Conservation (phyloP, 352 stramenopile genomes). For the Globisporangium carolinianum region DNA sequence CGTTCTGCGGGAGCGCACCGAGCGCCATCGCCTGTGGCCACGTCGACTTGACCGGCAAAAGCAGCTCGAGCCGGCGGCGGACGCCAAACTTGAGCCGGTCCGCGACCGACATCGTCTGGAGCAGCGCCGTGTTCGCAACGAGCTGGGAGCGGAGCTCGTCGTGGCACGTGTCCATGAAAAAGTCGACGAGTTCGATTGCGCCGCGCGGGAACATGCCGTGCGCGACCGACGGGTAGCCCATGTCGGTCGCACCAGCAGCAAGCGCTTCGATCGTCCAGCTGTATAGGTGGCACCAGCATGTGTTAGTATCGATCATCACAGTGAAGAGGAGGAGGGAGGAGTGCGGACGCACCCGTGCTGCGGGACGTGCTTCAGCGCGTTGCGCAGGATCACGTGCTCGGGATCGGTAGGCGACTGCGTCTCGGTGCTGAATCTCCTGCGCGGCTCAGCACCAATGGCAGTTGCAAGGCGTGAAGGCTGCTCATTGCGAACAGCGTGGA, state of each 20-base stretch:
- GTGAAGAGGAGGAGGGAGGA: not conserved
- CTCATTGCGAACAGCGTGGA: not conserved
- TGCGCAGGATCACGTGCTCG: conserved; percentile 47
- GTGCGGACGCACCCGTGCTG: conserved; percentile 32
- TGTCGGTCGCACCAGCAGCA: conserved; percentile 55
- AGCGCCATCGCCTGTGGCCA: conserved; percentile 81
- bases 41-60: conserved; percentile 44
- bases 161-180: conserved; percentile 78
- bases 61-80: conserved; percentile 55
- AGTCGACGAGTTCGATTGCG: conserved; percentile 74
- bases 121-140: conserved; percentile 44
- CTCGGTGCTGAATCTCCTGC: not conserved
- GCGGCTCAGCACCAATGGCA: not conserved
- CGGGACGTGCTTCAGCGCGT: conserved; percentile 40
- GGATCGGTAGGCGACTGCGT: conserved; percentile 11
- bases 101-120: conserved; percentile 63
- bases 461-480: too few relatives aligned
- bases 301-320: not conserved
- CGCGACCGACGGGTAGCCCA: conserved; percentile 68
- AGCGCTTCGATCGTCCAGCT: conserved; percentile 78
- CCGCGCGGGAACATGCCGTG: conserved; percentile 79
- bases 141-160: conserved; percentile 51
- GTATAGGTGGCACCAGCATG: not conserved
- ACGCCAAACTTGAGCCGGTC: conserved; percentile 81
- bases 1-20: conserved; percentile 70